phyloP scores from a whole-genome alignment of 768 basidiomycete genomes.

The Lentinula aciculospora region DNA sequence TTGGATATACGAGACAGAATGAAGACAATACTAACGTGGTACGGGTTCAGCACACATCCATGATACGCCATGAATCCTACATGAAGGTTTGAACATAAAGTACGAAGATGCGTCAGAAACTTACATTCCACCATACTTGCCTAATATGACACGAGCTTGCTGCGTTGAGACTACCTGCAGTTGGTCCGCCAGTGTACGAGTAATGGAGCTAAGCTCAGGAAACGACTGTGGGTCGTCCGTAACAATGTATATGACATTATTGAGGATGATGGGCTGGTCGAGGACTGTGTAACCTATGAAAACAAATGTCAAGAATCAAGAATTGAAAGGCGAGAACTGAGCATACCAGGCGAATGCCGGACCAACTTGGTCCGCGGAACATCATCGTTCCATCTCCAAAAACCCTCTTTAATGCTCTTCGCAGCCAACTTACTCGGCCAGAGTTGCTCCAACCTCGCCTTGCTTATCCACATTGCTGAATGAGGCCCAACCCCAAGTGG shows the following conservation, averaged over 20 bases:
- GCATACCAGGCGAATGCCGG: conserved; percentile 61
- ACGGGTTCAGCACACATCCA: conserved; percentile 56
- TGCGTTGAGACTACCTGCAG: conserved; percentile 56
- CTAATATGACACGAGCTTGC: conserved; percentile 44
- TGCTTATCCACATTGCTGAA: conserved; percentile 38
- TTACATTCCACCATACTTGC: conserved; percentile 49
- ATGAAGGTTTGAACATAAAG: background rate
- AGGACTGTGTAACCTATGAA: conserved; percentile 73
- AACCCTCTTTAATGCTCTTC: conserved; percentile 43
- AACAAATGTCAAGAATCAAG: background rate
- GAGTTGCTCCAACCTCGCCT: conserved; percentile 21
- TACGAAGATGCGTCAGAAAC: conserved; percentile 9
- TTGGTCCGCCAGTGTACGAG: conserved; percentile 41
- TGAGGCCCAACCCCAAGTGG: conserved; percentile 32
- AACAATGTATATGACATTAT: conserved; percentile 71
- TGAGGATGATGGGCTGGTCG: conserved; percentile 73
- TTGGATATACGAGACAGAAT: background rate
- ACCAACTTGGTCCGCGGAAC: conserved; percentile 52
- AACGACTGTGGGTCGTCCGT: conserved; percentile 59
- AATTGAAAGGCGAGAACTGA: background rate
- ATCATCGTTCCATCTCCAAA: conserved; percentile 49
- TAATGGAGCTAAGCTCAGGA: conserved; percentile 44
- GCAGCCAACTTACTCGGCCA: conserved; percentile 19
- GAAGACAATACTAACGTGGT: conserved; percentile 35
- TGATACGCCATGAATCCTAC: conserved; percentile 61